These are phyloP conservation scores for Tolypocladium inflatum DNA, from an alignment of 2,329 filamentous ascomycete species.

Conservation along the genomic window DNA sequence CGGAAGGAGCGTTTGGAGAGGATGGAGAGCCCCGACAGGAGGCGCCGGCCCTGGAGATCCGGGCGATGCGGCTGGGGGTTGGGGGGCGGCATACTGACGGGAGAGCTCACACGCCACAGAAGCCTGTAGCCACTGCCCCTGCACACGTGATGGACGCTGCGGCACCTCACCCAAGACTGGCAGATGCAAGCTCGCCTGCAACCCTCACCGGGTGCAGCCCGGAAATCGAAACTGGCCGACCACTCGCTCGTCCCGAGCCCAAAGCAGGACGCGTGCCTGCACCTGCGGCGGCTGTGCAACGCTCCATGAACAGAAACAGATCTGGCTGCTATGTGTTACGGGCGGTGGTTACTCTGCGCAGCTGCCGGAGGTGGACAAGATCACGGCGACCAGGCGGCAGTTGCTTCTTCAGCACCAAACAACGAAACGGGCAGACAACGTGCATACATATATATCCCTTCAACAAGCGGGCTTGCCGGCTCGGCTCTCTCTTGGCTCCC, in stretches of 20 bases:
- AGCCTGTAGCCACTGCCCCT: not conserved
- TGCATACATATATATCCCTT: not conserved
- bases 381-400: not conserved
- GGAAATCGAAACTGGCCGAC: not conserved
- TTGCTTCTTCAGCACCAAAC: not conserved
- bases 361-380: not conserved
- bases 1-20: conserved; percentile 45
- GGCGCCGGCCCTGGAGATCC: conserved; percentile 29
- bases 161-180: not conserved
- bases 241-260: not conserved
- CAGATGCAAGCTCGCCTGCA: not conserved
- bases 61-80: conserved; percentile 23
- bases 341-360: too few species aligned
- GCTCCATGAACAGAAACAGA: not conserved
- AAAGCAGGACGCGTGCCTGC: not conserved
- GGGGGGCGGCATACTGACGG: conserved; percentile 4
- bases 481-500: too few species aligned
- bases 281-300: not conserved
- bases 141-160: not conserved
- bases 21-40: conserved; percentile 39
- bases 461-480: not conserved
- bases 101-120: not conserved
- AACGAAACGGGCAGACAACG: not conserved
- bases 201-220: not conserved
- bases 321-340: not conserved